Evolutionary conservation across 208 protist genomes (phyloP).

Genomic region (Leishmania martiniquensis): DNA sequence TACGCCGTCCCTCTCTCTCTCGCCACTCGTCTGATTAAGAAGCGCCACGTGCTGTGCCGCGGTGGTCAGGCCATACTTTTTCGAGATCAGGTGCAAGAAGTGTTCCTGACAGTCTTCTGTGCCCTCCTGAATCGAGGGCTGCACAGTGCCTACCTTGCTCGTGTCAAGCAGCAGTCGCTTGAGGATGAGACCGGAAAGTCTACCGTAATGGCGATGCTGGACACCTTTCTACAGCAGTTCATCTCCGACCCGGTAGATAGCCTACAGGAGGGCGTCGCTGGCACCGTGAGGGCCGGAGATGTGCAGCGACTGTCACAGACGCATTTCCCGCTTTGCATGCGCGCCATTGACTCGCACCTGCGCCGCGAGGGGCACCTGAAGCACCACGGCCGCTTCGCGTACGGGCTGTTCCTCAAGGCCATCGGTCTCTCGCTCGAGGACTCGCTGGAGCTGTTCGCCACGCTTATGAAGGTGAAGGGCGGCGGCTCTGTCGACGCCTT

Average conservation of each 20-base stretch:
- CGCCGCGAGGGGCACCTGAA: slow-evolving; percentile 87
- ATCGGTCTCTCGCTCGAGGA: slow-evolving; percentile 89
- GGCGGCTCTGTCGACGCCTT: slow-evolving; percentile 77
- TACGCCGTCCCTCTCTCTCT: slow-evolving; percentile 73
- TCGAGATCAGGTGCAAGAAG: slow-evolving; percentile 81
- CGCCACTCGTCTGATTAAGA: slow-evolving; percentile 80
- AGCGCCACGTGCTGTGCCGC: slow-evolving; percentile 70
- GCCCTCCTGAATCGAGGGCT: slow-evolving; percentile 68
- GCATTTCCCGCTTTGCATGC: slow-evolving; percentile 94
- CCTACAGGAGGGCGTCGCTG: slow-evolving; percentile 58
- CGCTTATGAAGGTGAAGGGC: slow-evolving; percentile 87
- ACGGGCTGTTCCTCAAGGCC: slow-evolving; percentile 91
- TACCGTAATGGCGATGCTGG: slow-evolving; percentile 85
- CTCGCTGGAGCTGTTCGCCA: slow-evolving; percentile 81
- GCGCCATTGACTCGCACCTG: slow-evolving; percentile 82
- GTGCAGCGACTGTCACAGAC: slow-evolving; percentile 77
- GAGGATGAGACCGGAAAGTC: slow-evolving; percentile 60
- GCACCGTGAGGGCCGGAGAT: slow-evolving; percentile 69
- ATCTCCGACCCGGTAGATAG: slow-evolving; percentile 63
- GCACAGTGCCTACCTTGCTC: slow-evolving; percentile 74
- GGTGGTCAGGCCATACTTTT: slow-evolving; percentile 76
- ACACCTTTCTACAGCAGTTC: slow-evolving; percentile 86
- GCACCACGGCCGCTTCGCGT: slow-evolving; percentile 90
- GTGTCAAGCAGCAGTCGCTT: slow-evolving; percentile 63
- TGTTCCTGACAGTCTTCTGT: slow-evolving; percentile 83